A percentile compares a stretch with the other conserved stretches of the same genome.
These are phyloP conservation scores for Ceratobasidium sp. DNA, from an alignment of 1,284 basidiomycete genomes.

Conservation along the genomic window DNA sequence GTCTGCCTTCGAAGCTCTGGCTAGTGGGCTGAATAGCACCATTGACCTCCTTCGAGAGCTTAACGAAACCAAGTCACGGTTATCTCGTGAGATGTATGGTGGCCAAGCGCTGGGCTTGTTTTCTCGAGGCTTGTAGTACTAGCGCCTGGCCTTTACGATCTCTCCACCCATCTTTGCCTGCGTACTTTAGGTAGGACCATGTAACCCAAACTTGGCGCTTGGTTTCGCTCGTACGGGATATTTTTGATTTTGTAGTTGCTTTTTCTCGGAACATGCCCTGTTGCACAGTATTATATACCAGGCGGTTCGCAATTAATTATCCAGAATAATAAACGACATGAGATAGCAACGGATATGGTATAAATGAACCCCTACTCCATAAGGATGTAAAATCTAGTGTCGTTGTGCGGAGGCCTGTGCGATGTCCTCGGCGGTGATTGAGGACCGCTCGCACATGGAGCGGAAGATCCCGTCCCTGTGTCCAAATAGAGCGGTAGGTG, in stretches of 20 bases:
- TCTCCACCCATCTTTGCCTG: too few relatives aligned
- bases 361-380: not conserved
- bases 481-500: constrained; percentile 68
- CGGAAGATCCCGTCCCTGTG: constrained; percentile 71
- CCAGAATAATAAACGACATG: not conserved
- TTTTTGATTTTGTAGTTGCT: too few relatives aligned
- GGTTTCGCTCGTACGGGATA: too few relatives aligned
- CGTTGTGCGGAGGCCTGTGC: not conserved
- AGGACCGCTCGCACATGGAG: constrained; percentile 70
- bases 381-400: not conserved
- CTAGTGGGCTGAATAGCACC: not conserved
- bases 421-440: constrained; percentile 51
- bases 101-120: not conserved
- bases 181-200: too few relatives aligned
- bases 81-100: not conserved
- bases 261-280: too few relatives aligned
- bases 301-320: too few relatives aligned
- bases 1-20: not conserved
- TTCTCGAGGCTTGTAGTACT: too few relatives aligned
- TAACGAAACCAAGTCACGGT: not conserved
- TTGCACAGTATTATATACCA: too few relatives aligned
- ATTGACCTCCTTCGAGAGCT: not conserved
- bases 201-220: too few relatives aligned
- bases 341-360: not conserved
- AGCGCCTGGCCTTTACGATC: too few relatives aligned